A percentile compares a stretch with the other conserved stretches of the same genome.
Evolutionary conservation across 2,329 filamentous ascomycete species (phyloP).

Genomic region (Cladosporium sp.): DNA sequence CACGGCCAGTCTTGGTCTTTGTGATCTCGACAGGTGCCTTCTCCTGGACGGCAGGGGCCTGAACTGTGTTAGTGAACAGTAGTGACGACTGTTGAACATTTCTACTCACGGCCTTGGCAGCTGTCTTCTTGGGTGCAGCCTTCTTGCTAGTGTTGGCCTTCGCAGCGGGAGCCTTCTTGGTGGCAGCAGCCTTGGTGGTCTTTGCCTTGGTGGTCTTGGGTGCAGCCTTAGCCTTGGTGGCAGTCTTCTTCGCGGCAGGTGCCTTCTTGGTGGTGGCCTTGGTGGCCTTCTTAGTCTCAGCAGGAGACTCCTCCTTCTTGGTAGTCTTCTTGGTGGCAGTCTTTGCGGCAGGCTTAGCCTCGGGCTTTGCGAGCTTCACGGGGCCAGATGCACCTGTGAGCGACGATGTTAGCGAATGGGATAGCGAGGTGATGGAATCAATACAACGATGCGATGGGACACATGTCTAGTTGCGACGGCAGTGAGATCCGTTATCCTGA

Average conservation of each 20-base stretch:
- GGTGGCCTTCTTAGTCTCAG: conserved; percentile 34
- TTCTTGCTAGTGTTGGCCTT: conserved; percentile 13
- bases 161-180: conserved; percentile 38
- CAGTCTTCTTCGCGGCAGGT: conserved; percentile 47
- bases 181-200: conserved; percentile 33
- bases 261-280: conserved; percentile 38
- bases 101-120: conserved; percentile 23
- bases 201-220: conserved; percentile 38
- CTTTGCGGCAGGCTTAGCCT: conserved; percentile 34
- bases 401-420: conserved; percentile 21
- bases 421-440: neutral
- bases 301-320: conserved; percentile 40
- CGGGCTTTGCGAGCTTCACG: conserved; percentile 66
- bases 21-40: conserved; percentile 62
- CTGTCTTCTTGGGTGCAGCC: conserved; percentile 13
- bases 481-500: neutral
- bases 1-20: conserved; percentile 83
- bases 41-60: conserved; percentile 65
- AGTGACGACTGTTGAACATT: neutral
- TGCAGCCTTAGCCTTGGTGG: conserved; percentile 41
- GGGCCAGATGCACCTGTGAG: conserved; percentile 71
- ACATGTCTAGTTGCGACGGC: neutral
- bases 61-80: conserved; percentile 16
- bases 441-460: neutral
- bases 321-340: conserved; percentile 30